Percentiles rank a stretch among this genome's conserved stretches.
Evolutionary conservation across 2,329 filamentous ascomycete species (phyloP).

Genomic region (Xylariaceae sp.): DNA sequence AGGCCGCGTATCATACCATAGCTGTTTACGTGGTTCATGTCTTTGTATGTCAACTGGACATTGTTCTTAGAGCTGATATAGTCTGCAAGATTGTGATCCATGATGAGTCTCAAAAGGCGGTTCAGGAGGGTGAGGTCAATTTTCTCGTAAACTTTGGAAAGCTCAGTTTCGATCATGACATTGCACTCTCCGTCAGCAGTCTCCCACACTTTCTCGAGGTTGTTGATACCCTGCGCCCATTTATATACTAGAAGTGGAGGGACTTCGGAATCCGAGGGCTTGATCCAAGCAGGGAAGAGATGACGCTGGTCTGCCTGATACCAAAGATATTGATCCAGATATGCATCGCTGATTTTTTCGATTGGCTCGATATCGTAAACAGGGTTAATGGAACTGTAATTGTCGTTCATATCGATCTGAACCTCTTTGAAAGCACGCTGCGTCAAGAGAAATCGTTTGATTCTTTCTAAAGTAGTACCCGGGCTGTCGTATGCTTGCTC

Average conservation of each 20-base stretch:
- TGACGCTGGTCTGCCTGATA: slow-evolving; percentile 98
- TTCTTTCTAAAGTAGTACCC: slow-evolving; percentile 89
- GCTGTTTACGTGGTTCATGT: slow-evolving; percentile 99
- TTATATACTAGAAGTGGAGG: slow-evolving; percentile 94
- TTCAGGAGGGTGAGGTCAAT: slow-evolving; percentile 96
- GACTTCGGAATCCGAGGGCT: slow-evolving; percentile 96
- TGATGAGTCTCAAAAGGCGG: slow-evolving; percentile 86
- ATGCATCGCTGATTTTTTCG: slow-evolving; percentile 98
- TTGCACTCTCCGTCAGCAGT: slow-evolving; percentile 93
- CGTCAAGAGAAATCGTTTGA: slow-evolving; percentile 95
- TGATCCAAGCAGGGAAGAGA: slow-evolving; percentile 97
- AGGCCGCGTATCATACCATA: slow-evolving; percentile 98
- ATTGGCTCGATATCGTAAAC: slow-evolving; percentile 99
- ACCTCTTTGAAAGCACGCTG: slow-evolving; percentile 99
- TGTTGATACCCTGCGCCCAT: slow-evolving; percentile 99
- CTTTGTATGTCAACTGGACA: slow-evolving; percentile 97
- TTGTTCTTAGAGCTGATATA: slow-evolving; percentile 99
- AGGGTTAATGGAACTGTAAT: slow-evolving; percentile 98
- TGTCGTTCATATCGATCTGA: slow-evolving; percentile 99
- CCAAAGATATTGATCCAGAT: slow-evolving; percentile 97
- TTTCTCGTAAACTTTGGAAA: slow-evolving; percentile 99
- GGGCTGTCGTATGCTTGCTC: slow-evolving; percentile 98
- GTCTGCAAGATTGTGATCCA: slow-evolving; percentile 98
- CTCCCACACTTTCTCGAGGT: slow-evolving; percentile 92
- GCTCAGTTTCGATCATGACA: slow-evolving; percentile 95